Evolutionary conservation across 306 rosid genomes (phyloP).

Genomic region (Parietaria judaica): DNA sequence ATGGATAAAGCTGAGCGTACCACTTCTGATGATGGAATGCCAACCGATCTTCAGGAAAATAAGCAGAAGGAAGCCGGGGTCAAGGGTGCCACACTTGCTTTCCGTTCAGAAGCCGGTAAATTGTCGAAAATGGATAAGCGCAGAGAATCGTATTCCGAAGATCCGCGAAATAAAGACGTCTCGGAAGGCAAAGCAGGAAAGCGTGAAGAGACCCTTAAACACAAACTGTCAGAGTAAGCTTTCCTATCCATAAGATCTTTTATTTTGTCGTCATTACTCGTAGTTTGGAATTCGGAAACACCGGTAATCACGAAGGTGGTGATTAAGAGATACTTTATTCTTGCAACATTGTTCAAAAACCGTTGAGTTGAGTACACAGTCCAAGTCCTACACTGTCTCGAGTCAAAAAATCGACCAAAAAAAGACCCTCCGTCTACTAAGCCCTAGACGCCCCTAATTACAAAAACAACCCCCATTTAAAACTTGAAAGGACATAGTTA

Average conservation of each 20-base stretch:
- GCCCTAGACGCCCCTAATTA: no score
- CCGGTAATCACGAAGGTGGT: no score
- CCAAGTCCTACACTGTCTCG: no score
- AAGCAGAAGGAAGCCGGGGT: constrained; percentile 18
- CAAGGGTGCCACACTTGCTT: constrained; percentile 11
- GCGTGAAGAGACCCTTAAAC: constrained; percentile 20
- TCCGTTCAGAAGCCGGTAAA: constrained; percentile 13
- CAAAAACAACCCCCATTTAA: not conserved
- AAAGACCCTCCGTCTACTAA: no score
- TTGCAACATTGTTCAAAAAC: no score
- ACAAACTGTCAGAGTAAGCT: constrained; percentile 39
- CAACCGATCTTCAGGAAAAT: constrained; percentile 22
- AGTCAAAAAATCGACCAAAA: no score
- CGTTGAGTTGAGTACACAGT: no score
- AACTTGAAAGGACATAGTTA: not conserved
- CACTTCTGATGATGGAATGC: constrained; percentile 23
- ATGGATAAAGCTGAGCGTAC: constrained; percentile 18
- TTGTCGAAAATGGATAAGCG: constrained; percentile 1
- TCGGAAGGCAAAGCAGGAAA: constrained; percentile 22
- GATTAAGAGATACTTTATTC: no score
- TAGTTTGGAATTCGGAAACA: no score
- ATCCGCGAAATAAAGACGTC: constrained; percentile 22
- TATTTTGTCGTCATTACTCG: not conserved
- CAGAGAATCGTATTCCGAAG: constrained; percentile 21
- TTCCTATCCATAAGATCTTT: not conserved